Evolutionary conservation across 192 early-diverging fungal species (phyloP).

Genomic region (Allomyces macrogynus): DNA sequence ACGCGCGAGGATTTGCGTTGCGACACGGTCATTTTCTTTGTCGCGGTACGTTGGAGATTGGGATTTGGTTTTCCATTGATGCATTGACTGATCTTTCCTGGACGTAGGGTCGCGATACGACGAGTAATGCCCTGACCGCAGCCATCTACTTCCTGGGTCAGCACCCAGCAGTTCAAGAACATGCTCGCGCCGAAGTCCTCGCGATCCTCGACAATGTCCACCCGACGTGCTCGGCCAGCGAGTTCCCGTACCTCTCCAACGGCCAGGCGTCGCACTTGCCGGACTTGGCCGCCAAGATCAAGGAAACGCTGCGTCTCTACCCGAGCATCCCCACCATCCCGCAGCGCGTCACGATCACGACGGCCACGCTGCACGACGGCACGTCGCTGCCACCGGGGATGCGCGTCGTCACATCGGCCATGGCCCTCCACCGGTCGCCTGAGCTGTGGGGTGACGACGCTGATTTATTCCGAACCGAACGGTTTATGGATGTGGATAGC

Average conservation of each 20-base stretch:
- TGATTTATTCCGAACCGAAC: slow-evolving; percentile 20
- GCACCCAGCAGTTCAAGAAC: not conserved
- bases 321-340: not conserved
- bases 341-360: not conserved
- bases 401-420: slow-evolving; percentile 16
- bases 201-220: not conserved
- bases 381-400: slow-evolving; percentile 18
- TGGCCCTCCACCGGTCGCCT: slow-evolving; percentile 23
- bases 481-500: slow-evolving; percentile 9
- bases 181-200: not conserved
- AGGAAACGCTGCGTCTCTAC: not conserved
- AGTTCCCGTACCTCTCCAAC: not conserved
- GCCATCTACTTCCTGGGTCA: not conserved
- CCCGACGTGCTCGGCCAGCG: not conserved
- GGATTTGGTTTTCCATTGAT: too few relatives aligned
- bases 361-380: slow-evolving; percentile 3
- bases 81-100: too few relatives aligned
- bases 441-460: slow-evolving; percentile 16
- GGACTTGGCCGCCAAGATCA: not conserved
- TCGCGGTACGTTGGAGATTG: not conserved
- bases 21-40: not conserved
- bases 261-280: not conserved
- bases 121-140: not conserved
- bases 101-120: not conserved
- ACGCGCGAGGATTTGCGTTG: not conserved